Conservation (phyloP, 306 rosid species). For the Vigna reflexopilosa region DNA sequence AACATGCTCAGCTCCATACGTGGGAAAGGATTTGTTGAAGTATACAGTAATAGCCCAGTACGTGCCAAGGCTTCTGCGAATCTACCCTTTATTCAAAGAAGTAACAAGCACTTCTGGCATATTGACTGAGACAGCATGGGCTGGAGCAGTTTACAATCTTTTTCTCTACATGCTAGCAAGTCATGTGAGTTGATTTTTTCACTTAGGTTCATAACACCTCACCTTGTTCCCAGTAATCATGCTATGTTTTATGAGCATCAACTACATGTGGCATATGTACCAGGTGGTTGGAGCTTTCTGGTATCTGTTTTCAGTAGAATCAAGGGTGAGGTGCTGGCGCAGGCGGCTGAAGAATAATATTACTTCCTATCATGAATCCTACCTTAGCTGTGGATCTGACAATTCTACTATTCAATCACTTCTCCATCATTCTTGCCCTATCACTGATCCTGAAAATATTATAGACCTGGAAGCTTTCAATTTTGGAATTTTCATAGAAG, state of each 20-base stretch:
- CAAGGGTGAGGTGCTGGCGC: conserved; percentile 69
- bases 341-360: not conserved
- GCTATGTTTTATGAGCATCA: conserved; percentile 33
- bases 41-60: conserved; percentile 59
- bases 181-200: conserved; percentile 68
- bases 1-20: conserved; percentile 38
- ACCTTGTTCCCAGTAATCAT: not conserved
- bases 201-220: not conserved
- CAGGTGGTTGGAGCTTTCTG: conserved; percentile 90
- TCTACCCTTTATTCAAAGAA: conserved; percentile 69
- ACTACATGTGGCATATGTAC: conserved; percentile 24
- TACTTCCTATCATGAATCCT: not conserved
- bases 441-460: conserved; percentile 42
- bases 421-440: conserved; percentile 51
- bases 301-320: conserved; percentile 78
- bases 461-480: conserved; percentile 47
- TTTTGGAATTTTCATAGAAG: conserved; percentile 75
- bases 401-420: rapidly evolving
- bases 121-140: conserved; percentile 91
- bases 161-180: conserved; percentile 84
- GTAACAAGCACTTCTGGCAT: conserved; percentile 80
- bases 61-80: conserved; percentile 71
- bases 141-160: conserved; percentile 90
- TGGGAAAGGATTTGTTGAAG: conserved; percentile 60
- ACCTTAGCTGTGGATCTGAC: conserved; percentile 43